phyloP scores from a whole-genome alignment of 345 rosid genomes.

The Bretschneidera sinensis region DNA sequence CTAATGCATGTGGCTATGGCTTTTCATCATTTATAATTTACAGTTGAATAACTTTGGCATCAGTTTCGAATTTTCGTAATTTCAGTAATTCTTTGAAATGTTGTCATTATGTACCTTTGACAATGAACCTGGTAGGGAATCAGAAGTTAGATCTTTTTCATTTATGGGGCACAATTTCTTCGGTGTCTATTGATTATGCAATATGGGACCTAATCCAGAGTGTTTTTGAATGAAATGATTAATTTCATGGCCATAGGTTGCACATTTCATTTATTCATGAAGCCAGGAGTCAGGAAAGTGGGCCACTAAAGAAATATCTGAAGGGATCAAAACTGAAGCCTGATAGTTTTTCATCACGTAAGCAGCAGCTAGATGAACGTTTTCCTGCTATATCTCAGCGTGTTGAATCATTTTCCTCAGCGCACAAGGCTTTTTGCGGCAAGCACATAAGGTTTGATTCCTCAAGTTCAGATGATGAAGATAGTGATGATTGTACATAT shows the following conservation, averaged over 20 bases:
- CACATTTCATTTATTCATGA: constrained; percentile 53
- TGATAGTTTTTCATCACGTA: constrained; percentile 37
- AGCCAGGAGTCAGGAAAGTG: constrained; percentile 34
- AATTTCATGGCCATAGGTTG: constrained; percentile 45
- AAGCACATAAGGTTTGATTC: constrained; percentile 61
- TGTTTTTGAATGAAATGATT: not conserved
- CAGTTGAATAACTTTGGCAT: not conserved
- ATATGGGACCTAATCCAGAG: not conserved
- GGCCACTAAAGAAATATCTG: constrained; percentile 33
- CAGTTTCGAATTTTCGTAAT: not conserved
- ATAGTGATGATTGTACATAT: constrained; percentile 27
- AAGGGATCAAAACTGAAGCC: constrained; percentile 36
- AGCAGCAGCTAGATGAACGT: constrained; percentile 43
- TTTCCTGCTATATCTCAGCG: constrained; percentile 56
- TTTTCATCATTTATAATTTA: too few relatives aligned
- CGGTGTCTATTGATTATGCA: not conserved
- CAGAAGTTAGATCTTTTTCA: too few relatives aligned
- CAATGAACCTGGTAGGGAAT: too few relatives aligned
- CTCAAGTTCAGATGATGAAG: constrained; percentile 68
- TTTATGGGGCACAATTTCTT: not conserved
- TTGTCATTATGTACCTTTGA: too few relatives aligned
- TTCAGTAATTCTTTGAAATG: too few relatives aligned
- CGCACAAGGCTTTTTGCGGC: constrained; percentile 50
- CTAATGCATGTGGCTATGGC: too few relatives aligned
- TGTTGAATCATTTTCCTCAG: constrained; percentile 56